These are phyloP conservation scores for Immersiella caudata DNA, from an alignment of 495 filamentous ascomycete species.

Conservation along the genomic window DNA sequence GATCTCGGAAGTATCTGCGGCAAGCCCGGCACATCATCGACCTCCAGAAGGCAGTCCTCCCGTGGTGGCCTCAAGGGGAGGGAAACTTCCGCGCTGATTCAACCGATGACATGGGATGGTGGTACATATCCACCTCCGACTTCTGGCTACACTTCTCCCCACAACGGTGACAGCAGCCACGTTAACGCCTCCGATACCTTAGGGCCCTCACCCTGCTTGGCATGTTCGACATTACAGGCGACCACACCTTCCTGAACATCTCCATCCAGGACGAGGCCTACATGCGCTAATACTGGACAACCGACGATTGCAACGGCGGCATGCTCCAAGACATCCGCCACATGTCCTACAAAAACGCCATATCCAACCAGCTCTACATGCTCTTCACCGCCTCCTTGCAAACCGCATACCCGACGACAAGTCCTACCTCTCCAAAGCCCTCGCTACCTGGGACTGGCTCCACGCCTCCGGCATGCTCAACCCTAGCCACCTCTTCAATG, in stretches of 20 bases:
- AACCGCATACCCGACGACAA: slow-evolving; percentile 57
- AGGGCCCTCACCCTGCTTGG: slow-evolving; percentile 63
- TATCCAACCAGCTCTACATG: slow-evolving; percentile 73
- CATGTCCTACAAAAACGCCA: slow-evolving; percentile 63
- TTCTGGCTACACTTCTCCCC: no score
- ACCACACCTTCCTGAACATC: slow-evolving; percentile 54
- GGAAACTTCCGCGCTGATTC: slow-evolving; percentile 57
- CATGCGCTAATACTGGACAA: slow-evolving; percentile 60
- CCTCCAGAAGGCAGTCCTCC: slow-evolving; percentile 36
- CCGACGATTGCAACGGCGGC: slow-evolving; percentile 58
- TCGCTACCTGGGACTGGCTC: slow-evolving; percentile 69
- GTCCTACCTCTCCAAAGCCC: slow-evolving; percentile 57
- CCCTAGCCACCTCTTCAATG: slow-evolving; percentile 61
- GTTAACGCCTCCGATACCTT: neutral
- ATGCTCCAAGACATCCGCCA: slow-evolving; percentile 62
- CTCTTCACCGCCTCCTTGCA: slow-evolving; percentile 65
- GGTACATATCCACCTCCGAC: slow-evolving; percentile 24
- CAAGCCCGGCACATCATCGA: slow-evolving; percentile 41
- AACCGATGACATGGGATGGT: slow-evolving; percentile 72
- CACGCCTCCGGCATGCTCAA: slow-evolving; percentile 63
- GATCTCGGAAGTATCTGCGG: slow-evolving; percentile 35
- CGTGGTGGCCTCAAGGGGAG: slow-evolving; percentile 43
- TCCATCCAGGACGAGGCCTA: slow-evolving; percentile 60
- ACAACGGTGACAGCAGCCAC: no score
- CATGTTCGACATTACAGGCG: slow-evolving; percentile 62